Percentiles rank a stretch among this genome's conserved stretches.
These are phyloP conservation scores for Apiospora sp. DNA, from an alignment of 2,329 filamentous ascomycete species.

Conservation along the genomic window DNA sequence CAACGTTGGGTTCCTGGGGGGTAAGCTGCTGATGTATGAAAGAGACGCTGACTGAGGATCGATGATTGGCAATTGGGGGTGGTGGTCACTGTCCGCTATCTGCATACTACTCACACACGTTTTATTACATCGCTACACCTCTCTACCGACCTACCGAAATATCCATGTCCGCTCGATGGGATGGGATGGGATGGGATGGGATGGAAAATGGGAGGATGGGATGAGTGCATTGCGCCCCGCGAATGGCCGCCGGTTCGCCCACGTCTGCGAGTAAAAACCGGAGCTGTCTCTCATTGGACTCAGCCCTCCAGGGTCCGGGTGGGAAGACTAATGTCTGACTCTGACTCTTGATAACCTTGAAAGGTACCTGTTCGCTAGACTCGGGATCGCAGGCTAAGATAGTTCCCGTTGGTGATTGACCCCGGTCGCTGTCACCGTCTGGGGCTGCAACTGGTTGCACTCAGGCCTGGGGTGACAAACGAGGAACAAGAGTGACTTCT, in stretches of 20 bases:
- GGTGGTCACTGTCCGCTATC: not conserved
- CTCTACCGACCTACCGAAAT: not conserved
- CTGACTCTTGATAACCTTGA: not conserved
- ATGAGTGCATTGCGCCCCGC: constrained; percentile 16
- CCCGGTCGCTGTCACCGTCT: constrained; percentile 1
- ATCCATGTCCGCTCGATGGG: not conserved
- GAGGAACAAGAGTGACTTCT: not conserved
- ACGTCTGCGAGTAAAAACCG: constrained; percentile 21
- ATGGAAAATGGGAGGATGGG: constrained; percentile 11
- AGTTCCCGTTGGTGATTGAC: constrained; percentile 27
- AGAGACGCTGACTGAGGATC: not conserved
- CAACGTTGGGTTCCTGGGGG: not conserved
- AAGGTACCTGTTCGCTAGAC: constrained; percentile 10
- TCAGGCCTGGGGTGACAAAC: constrained; percentile 8
- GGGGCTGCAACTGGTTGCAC: constrained; percentile 23
- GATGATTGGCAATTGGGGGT: not conserved
- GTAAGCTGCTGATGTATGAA: constrained; percentile 18
- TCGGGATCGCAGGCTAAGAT: constrained; percentile 21
- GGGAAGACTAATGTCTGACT: not conserved
- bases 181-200: constrained; percentile 14
- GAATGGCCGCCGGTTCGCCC: constrained; percentile 14
- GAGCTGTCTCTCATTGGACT: not conserved
- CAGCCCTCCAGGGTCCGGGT: not conserved
- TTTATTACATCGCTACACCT: not conserved
- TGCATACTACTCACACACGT: not conserved